Base-by-base conservation (phyloP, 2,329 filamentous ascomycete species). In the Plenodomus lindquistii region DNA sequence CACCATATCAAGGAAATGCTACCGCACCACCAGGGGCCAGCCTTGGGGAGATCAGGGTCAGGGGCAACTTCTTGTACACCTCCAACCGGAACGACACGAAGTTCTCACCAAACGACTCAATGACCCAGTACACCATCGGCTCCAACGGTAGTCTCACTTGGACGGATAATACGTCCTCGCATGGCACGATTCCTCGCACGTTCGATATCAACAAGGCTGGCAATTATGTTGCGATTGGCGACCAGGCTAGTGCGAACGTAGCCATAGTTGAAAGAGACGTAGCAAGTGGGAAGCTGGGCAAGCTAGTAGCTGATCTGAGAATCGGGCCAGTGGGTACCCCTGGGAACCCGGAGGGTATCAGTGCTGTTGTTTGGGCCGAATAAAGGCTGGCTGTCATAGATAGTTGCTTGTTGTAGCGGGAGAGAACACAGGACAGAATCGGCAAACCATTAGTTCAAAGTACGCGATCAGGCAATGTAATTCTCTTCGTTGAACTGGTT, bases 71-170 rank as follows among this genome's bases (percentile, higher is more conserved):
- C 48, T 47, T 71, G 10, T 72, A 72, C 53, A 57, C 54, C 4
- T 58, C 69, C 1, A 71, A 70, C 52, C 63, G 70, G 21, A 72
- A 72, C 46, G 70, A 73, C 48, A 69, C 67, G 59, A 66, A 63
- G 27, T 72, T 70, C 29, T 54, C 47, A 3, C 71, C 54, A 1
- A 63, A 67, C 18, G 67, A 71, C 40, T 71, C 68, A 4, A 60
- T 72, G 17, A 66, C 67, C 9, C 66, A 68, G 21, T 73, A 66
- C 48, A 60, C 55, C 36, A 70, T 73, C 41, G 55, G 52, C 22
- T 50, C 62, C 13, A 55, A 56, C 16, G 69, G 69, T 6, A 50
- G 50, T 2, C 52, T 73, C 7, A 48, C 57, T 1, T 70, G 63
- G 54, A 61, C 63, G 4, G 69, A 62, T 5, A 55, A 46, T 9